A percentile compares a stretch with the other conserved stretches of the same genome.
Conservation (phyloP, 2,329 filamentous ascomycete genomes). For the Metarhizium rileyi region DNA sequence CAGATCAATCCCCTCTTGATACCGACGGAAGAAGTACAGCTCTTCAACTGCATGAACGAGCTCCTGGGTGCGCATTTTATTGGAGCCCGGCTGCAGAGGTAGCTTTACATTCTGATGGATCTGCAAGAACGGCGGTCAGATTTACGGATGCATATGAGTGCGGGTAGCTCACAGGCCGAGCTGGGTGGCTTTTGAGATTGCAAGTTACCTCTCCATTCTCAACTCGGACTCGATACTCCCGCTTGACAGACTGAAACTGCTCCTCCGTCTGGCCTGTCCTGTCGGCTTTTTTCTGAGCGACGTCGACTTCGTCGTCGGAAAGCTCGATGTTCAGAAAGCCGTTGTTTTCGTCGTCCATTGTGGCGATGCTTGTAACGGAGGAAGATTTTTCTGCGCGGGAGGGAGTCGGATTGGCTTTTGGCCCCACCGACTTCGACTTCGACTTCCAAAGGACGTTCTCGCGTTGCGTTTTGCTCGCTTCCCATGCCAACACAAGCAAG, state of each 20-base stretch:
- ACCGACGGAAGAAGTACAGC: constrained; percentile 44
- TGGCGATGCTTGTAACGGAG: neutral
- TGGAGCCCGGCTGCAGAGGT: constrained; percentile 26
- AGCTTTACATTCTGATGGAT: constrained; percentile 32
- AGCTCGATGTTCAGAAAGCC: constrained; percentile 22
- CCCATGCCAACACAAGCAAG: no score
- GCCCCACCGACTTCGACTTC: neutral
- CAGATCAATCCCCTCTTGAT: constrained; percentile 34
- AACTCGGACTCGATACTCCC: constrained; percentile 35
- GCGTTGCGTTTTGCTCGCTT: no score
- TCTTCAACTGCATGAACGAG: constrained; percentile 47
- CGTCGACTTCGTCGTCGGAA: constrained; percentile 20
- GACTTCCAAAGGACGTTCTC: no score
- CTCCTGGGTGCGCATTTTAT: constrained; percentile 40
- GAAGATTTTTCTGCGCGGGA: neutral
- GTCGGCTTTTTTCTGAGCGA: constrained; percentile 10
- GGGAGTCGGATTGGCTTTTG: neutral
- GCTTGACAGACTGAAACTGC: constrained; percentile 36
- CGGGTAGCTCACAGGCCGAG: neutral
- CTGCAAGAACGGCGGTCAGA: constrained; percentile 17
- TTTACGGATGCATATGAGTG: neutral
- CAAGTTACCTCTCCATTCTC: constrained; percentile 46
- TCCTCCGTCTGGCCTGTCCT: constrained; percentile 38
- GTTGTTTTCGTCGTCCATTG: constrained; percentile 20
- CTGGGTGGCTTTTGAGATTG: neutral